Conservation (phyloP, 1,284 basidiomycete genomes). For the Kalmanozyma brasiliensis region DNA sequence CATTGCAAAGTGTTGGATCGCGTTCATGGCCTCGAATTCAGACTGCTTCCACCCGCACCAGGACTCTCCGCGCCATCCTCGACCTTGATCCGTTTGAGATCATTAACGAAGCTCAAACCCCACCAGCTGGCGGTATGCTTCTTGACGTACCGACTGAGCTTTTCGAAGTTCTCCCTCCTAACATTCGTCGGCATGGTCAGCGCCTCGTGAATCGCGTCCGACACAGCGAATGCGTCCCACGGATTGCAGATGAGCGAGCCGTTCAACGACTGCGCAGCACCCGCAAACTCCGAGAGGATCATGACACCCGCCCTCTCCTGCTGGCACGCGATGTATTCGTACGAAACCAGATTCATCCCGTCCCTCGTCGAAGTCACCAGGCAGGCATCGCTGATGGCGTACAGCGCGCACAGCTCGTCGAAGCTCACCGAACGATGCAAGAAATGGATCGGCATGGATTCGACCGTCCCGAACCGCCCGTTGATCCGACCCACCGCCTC, state of each 20-base stretch:
- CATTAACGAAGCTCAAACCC: constrained; percentile 63
- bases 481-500: constrained; percentile 98
- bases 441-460: constrained; percentile 99
- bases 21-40: constrained; percentile 12
- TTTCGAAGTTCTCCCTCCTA: constrained; percentile 89
- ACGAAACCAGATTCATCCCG: constrained; percentile 99
- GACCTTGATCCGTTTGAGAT: constrained; percentile 51
- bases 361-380: constrained; percentile 93
- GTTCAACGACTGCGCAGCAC: constrained; percentile 81
- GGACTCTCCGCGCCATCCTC: constrained; percentile 35
- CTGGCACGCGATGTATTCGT: constrained; percentile 98
- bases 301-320: constrained; percentile 90
- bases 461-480: constrained; percentile 96
- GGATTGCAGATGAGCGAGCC: constrained; percentile 67
- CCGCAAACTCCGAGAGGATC: constrained; percentile 98
- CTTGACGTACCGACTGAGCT: constrained; percentile 79
- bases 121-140: constrained; percentile 67
- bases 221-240: constrained; percentile 81
- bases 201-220: constrained; percentile 92
- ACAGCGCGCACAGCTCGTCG: constrained; percentile 94
- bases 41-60: constrained; percentile 14
- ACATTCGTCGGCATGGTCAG: constrained; percentile 85
- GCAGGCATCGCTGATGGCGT: constrained; percentile 95
- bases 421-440: constrained; percentile 86
- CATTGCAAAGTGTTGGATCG: background rate